Base-by-base conservation (phyloP, 805 yeast species). In the Lachancea mirantina region DNA sequence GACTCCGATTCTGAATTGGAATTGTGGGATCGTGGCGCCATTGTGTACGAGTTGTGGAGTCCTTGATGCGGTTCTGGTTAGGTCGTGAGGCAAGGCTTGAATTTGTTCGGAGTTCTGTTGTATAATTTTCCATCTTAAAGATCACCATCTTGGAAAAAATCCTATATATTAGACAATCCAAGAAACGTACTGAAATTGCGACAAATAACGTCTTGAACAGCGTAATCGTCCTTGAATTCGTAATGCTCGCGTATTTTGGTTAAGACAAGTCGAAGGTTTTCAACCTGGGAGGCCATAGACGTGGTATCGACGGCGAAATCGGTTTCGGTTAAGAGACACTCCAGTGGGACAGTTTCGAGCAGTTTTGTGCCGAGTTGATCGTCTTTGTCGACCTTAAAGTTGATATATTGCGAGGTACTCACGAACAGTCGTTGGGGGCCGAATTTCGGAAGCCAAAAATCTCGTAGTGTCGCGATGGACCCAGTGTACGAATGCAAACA, bases 401-500 rank as follows among this genome's bases (percentile, higher is more conserved):
- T 52, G 23, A 49, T 46, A 32, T 28, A 44, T 11, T 50, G 64
- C 32, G 52, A 60, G 23, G 39, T 41, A 42, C 36, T 58, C 42
- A 43, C 50, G 60, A 26, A 50, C 27, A 39, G 58, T 59, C 52
- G 44, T 1, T 38, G 33, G 10, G 27, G 21, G 1, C 41, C 35
- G 21, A 48, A 49, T 5, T 26, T 22, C 18, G 40, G 41, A 14
- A 48, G 41, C 29, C 70, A 48, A 67, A 79, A 72, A 26, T 62
- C 33, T 34, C 61, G 50, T 10, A 79, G 71, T 38, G 77, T 84
- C 26, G 85, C 95, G 0, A 65, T 41, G 2, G 94, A 78, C 1
- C 97, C 97, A 6, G 85, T 74, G 54, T 76, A 92, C 0, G 96
- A 84, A 51, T 89, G 97, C 15, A 92, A 64, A 23, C 84, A 74